These are phyloP conservation scores for Xylariaceae sp. DNA, from an alignment of 2,329 filamentous ascomycete species.

Conservation along the genomic window DNA sequence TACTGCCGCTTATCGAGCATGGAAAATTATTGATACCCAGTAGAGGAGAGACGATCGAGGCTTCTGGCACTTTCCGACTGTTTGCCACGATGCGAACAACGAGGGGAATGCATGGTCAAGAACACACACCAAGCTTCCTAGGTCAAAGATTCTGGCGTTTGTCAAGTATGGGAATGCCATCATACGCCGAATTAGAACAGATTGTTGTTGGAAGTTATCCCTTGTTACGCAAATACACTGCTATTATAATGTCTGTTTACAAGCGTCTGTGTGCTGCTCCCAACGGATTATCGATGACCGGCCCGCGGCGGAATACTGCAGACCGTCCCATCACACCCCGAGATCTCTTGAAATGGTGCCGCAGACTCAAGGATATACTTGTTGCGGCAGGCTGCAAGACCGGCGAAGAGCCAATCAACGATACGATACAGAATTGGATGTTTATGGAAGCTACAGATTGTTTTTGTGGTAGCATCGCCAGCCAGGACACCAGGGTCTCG, in stretches of 20 bases:
- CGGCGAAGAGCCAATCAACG: constrained; percentile 68
- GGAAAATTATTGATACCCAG: constrained; percentile 89
- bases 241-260: constrained; percentile 60
- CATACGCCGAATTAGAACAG: constrained; percentile 67
- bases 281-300: constrained; percentile 30
- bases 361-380: constrained; percentile 68
- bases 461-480: constrained; percentile 78
- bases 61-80: constrained; percentile 81
- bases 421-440: constrained; percentile 73
- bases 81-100: constrained; percentile 87
- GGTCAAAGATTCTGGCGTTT: constrained; percentile 84
- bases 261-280: constrained; percentile 49
- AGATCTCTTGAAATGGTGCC: constrained; percentile 91
- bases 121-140: constrained; percentile 70
- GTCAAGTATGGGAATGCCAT: constrained; percentile 66
- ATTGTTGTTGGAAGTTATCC: constrained; percentile 73
- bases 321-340: constrained; percentile 52
- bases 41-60: constrained; percentile 80
- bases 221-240: constrained; percentile 60
- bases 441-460: constrained; percentile 93
- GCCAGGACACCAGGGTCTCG: constrained; percentile 55
- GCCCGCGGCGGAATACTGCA: constrained; percentile 35
- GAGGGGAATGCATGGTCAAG: constrained; percentile 63
- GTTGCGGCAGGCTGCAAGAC: constrained; percentile 59
- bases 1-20: constrained; percentile 88